Base-by-base conservation (phyloP, 2,329 filamentous ascomycete species). In the Leptographium wingfieldii region DNA sequence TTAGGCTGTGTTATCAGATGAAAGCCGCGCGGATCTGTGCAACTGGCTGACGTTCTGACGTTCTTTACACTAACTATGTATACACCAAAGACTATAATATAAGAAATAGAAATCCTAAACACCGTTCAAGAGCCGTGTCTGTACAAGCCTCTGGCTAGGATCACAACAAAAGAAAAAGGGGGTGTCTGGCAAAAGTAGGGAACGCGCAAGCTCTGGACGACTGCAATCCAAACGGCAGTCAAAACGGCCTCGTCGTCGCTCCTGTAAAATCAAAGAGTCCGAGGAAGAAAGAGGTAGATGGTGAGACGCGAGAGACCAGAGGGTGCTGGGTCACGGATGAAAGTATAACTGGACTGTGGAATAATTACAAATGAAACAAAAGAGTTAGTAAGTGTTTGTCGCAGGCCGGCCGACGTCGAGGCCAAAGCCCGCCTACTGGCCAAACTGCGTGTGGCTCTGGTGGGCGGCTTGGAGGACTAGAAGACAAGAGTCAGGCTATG, bases 401-500 rank as follows among this genome's bases (percentile, higher is more conserved):
- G 7, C 29, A 31, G 29, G 29, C 29, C 29, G 29, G 5, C 29
- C 29, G 29, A 31, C 29, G 7, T 4, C 22, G 10, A 35, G 33
- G 38, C 12, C 38, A 40, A 40, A 40, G 12, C 5, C 38, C n/a
- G 27, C 5, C 43, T 48, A 57, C 55, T 53, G 48, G 29, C 43
- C 56, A 48, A 53, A 55, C 19, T 29, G 49, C 10, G 46, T 57
- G 61, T 74, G 72, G 55, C 59, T 69, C 60, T 70, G 67, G 60
- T 74, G 72, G 27, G 74, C 74, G 53, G 74, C 73, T 68, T 73
- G 70, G 27, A 77, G 73, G 66, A 70, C 75, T 77, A 55, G 19
- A n/a, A 16, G n/a, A 57, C 38, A 40, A 16, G 12, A 40, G 38
- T 40, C 5, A 40, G 38, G 1, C 2, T 2, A 40, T 4, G 38